phyloP scores from a whole-genome alignment of 176 grass and related monocot species.

The Pontederia crassipes region DNA sequence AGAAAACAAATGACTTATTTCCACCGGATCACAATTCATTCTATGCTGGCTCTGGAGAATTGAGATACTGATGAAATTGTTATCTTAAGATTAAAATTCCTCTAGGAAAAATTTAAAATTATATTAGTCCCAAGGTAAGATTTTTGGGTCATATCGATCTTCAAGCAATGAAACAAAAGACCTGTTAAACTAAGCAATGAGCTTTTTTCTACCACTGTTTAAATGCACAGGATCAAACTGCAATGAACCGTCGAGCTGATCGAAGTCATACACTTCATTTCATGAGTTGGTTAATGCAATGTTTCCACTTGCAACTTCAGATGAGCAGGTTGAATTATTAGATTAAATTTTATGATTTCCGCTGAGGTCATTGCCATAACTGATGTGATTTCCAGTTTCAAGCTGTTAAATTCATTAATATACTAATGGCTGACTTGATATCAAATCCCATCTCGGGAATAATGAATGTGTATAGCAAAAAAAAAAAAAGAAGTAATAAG shows the following conservation, averaged over 20 bases:
- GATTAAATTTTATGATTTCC: not conserved
- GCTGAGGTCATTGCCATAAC: not conserved
- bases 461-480: too few relatives aligned
- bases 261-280: constrained; percentile 73
- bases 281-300: constrained; percentile 88
- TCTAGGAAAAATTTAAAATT: constrained; percentile 66
- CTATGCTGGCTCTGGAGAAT: constrained; percentile 90
- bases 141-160: not conserved
- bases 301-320: constrained; percentile 64
- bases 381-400: not conserved
- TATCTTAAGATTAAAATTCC: constrained; percentile 91
- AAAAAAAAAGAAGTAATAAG: too few relatives aligned
- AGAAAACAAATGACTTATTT: constrained; percentile 3
- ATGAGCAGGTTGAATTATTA: constrained; percentile 45
- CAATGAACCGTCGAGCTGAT: constrained; percentile 68
- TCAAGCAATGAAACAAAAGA: not conserved
- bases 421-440: too few relatives aligned
- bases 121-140: constrained; percentile 86
- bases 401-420: not conserved
- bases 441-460: too few relatives aligned
- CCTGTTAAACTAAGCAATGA: not conserved
- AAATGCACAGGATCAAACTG: constrained; percentile 61
- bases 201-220: not conserved
- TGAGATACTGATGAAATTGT: constrained; percentile 83
- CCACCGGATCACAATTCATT: constrained; percentile 82